phyloP scores from a whole-genome alignment of 169 alveolate species.

The Sarcocystis neurona region DNA sequence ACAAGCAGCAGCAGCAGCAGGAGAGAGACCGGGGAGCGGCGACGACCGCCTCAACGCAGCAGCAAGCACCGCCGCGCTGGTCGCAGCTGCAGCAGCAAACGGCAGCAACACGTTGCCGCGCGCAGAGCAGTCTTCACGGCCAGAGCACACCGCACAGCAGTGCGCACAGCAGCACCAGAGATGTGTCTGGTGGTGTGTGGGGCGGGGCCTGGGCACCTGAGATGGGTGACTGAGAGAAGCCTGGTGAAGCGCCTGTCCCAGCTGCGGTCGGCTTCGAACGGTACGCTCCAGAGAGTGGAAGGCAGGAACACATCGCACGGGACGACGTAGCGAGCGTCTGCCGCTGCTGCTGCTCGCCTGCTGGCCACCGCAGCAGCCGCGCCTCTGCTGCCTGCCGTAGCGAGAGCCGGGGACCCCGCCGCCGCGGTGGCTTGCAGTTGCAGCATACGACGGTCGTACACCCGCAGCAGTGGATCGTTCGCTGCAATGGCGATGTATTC shows the following conservation, averaged over 20 bases:
- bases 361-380: neutral
- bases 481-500: slow-evolving; percentile 72
- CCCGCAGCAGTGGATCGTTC: slow-evolving; percentile 69
- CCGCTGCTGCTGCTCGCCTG: neutral
- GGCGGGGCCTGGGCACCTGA: neutral
- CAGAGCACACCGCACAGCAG: too few species aligned
- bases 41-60: neutral
- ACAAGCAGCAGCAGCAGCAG: too few species aligned
- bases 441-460: slow-evolving; percentile 72
- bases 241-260: slow-evolving; percentile 30
- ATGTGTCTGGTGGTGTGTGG: too few species aligned
- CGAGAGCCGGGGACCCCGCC: neutral
- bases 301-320: slow-evolving; percentile 71
- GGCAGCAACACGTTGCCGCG: neutral
- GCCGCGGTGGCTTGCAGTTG: slow-evolving; percentile 17
- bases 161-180: too few species aligned
- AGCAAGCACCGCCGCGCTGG: neutral
- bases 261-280: slow-evolving; percentile 55
- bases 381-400: neutral
- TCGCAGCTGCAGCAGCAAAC: too few species aligned
- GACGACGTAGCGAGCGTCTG: slow-evolving; percentile 36
- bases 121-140: too few species aligned
- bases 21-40: neutral
- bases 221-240: slow-evolving; percentile 6
- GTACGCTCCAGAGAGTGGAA: slow-evolving; percentile 66